Base-by-base conservation (phyloP, 176 grass and related monocot species). In the Poa pratensis region DNA sequence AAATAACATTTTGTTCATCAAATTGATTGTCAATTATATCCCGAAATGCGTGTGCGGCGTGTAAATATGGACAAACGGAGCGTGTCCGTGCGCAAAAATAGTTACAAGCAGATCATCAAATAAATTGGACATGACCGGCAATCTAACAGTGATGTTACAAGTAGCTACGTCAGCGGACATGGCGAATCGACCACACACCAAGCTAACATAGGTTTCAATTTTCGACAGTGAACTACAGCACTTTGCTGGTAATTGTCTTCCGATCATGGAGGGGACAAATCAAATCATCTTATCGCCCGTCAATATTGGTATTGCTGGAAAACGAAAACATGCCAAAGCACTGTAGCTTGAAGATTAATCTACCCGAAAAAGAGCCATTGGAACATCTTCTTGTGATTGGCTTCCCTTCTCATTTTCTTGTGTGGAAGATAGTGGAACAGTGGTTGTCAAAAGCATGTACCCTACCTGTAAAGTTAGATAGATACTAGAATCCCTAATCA, bases 381-480 rank as follows among this genome's bases (percentile, higher is more conserved):
- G 13, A 18, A 16, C 13, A 39, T 60, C 20, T 0, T 39, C 20
- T 23, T 23, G 4, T 48, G 42, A 73, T 5, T 23, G 75, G 13
- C 12, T n/a, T 77, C 20, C 13, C 22, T 49, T 50, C n/a, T 68
- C 6, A 27, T 54, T 34, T 32, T 22, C 73, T 1, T 48, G 16
- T 48, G 16, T 79, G 14, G 1, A 49, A 72, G 40, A 37, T 26
- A 39, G 20, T 13, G 15, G 23, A 37, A 19, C 19, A 60, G 9
- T 28, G 66, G 45, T 43, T 59, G 16, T 11, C 52, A 42, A 82
- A 54, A 63, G 14, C 54, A 73, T 50, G 20, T 18, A 70, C 13
- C 28, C 32, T 80, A 62, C 20, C 10, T 22, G 42, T 43, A 52
- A n/a, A n/a, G 43, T 63, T 80, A 28, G 71, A 64, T 61, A 75